These are phyloP conservation scores for Aphanoascus verrucosus DNA, from an alignment of 2,329 filamentous ascomycete species.

Conservation along the genomic window DNA sequence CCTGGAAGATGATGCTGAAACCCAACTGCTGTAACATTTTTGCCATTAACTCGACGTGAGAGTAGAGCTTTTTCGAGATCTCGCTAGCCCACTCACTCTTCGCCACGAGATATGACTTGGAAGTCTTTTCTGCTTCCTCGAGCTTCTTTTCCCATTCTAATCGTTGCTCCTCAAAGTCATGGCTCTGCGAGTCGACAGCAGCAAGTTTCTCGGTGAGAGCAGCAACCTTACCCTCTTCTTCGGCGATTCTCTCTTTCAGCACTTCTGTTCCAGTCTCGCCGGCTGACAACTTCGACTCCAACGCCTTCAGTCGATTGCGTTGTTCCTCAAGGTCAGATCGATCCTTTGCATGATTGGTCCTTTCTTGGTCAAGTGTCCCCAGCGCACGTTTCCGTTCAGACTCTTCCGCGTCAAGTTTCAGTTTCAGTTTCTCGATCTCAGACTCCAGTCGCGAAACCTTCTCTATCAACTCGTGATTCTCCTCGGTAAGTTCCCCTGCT, in stretches of 20 bases:
- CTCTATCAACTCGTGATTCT: slow-evolving; percentile 51
- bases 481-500: slow-evolving; percentile 48
- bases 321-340: slow-evolving; percentile 51
- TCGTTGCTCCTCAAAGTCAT: slow-evolving; percentile 65
- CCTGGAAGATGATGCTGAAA: slow-evolving; percentile 66
- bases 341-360: slow-evolving; percentile 38
- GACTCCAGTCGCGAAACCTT: slow-evolving; percentile 46
- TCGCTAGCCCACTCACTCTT: slow-evolving; percentile 68
- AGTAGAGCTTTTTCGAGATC: slow-evolving; percentile 69
- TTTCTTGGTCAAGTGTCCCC: slow-evolving; percentile 43
- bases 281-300: slow-evolving; percentile 64
- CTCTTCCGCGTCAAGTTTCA: slow-evolving; percentile 45
- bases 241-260: slow-evolving; percentile 61
- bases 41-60: slow-evolving; percentile 72
- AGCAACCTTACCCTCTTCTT: slow-evolving; percentile 61
- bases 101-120: slow-evolving; percentile 51
- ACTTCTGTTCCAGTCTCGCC: slow-evolving; percentile 76
- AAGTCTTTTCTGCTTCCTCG: slow-evolving; percentile 25
- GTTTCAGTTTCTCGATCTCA: slow-evolving; percentile 47
- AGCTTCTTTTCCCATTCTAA: slow-evolving; percentile 47
- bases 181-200: slow-evolving; percentile 63
- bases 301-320: slow-evolving; percentile 55
- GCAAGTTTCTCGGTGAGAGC: slow-evolving; percentile 60
- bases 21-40: slow-evolving; percentile 78
- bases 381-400: slow-evolving; percentile 42